A percentile compares a stretch with the other conserved stretches of the same genome.
Conservation (phyloP, 768 basidiomycete species). For the Lactarius akahatsu region DNA sequence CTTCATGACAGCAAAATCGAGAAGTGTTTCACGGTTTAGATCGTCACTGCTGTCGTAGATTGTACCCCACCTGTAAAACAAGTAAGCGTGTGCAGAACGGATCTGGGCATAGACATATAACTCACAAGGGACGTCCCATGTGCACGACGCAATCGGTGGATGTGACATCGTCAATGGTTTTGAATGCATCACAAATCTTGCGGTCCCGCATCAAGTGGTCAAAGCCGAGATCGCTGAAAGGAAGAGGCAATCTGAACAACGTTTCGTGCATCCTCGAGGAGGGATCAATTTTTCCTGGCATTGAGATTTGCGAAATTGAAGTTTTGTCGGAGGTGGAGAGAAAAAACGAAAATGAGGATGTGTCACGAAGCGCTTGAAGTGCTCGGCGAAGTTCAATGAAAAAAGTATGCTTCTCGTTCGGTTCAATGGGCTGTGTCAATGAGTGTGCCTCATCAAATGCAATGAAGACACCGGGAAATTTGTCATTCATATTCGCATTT, state of each 20-base stretch:
- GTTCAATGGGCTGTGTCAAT: not conserved
- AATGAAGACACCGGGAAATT: not conserved
- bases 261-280: too few species aligned
- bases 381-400: not conserved
- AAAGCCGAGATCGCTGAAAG: not conserved
- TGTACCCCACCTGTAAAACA: not conserved
- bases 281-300: not conserved
- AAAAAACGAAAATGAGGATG: not conserved
- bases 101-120: not conserved
- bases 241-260: too few species aligned
- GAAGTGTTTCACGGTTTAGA: not conserved
- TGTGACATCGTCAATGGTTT: not conserved
- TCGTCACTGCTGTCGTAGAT: not conserved
- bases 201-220: slow-evolving; percentile 1
- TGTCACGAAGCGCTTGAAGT: not conserved
- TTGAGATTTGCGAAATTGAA: not conserved
- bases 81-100: not conserved
- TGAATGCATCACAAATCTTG: not conserved
- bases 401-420: too few species aligned
- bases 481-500: too few species aligned
- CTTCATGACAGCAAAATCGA: not conserved
- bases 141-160: not conserved
- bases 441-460: not conserved
- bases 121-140: not conserved
- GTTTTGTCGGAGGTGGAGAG: not conserved